A percentile compares a stretch with the other conserved stretches of the same genome.
phyloP scores from a whole-genome alignment of 176 grass and related monocot species.

The Phoenix dactylifera region DNA sequence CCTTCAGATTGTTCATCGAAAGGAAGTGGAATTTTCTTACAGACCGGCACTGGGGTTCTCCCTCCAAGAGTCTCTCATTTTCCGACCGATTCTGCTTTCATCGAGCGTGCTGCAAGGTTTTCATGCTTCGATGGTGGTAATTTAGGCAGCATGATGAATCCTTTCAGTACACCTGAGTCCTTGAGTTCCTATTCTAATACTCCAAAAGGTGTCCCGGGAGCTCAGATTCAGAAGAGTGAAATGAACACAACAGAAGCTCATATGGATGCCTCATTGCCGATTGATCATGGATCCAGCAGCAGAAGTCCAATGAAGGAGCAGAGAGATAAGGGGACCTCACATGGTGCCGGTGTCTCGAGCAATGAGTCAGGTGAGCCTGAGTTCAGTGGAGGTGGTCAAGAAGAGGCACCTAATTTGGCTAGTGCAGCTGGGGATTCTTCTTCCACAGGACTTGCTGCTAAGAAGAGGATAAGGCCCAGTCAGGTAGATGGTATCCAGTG shows the following conservation, averaged over 20 bases:
- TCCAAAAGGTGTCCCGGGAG: conserved; percentile 22
- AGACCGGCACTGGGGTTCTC: conserved; percentile 34
- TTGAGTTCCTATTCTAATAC: conserved; percentile 28
- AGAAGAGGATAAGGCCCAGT: conserved; percentile 48
- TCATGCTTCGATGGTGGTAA: conserved; percentile 47
- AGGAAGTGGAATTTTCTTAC: conserved; percentile 27
- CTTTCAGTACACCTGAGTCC: conserved; percentile 23
- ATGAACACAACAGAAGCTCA: conserved; percentile 10
- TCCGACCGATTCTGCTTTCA: conserved; percentile 70
- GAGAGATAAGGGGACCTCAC: background rate
- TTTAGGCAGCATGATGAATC: conserved; percentile 19
- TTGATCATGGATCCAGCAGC: conserved; percentile 21
- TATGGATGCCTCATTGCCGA: conserved; percentile 4
- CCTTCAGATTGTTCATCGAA: background rate
- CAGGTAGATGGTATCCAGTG: conserved; percentile 30
- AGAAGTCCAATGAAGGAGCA: conserved; percentile 18
- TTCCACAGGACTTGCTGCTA: conserved; percentile 16
- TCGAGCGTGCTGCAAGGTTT: conserved; percentile 63
- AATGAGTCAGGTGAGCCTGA: conserved; percentile 33
- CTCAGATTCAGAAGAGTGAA: conserved; percentile 18
- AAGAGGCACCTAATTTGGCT: conserved; percentile 35
- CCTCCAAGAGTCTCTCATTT: conserved; percentile 47
- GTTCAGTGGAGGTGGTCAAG: conserved; percentile 32
- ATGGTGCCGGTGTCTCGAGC: background rate
- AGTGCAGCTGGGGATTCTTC: conserved; percentile 17